These are phyloP conservation scores for Daldinia caldariorum DNA, from an alignment of 495 filamentous ascomycete species.

Conservation along the genomic window DNA sequence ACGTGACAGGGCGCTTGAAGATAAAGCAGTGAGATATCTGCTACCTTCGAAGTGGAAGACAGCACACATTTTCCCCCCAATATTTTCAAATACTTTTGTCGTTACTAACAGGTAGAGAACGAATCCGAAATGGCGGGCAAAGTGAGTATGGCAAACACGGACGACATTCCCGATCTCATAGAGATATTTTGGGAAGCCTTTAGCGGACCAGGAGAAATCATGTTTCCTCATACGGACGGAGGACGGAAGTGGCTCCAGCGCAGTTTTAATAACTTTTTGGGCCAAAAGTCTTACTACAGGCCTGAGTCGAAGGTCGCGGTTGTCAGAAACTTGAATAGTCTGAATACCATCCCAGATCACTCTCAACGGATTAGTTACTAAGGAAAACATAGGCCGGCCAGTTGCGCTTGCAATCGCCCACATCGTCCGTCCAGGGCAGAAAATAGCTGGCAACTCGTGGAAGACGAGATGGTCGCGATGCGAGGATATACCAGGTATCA, in stretches of 20 bases:
- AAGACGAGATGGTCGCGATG: conserved; percentile 42
- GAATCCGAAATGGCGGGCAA: conserved; percentile 27
- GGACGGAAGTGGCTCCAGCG: conserved; percentile 46
- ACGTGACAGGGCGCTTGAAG: not conserved
- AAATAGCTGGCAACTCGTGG: conserved; percentile 38
- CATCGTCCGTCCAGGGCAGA: conserved; percentile 42
- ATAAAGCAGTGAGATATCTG: conserved; percentile 10
- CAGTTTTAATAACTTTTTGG: conserved; percentile 46
- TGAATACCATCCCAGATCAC: not conserved
- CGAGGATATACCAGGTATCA: conserved; percentile 42
- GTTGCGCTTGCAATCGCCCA: conserved; percentile 39
- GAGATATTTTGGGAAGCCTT: conserved; percentile 48
- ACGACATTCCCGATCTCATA: conserved; percentile 45
- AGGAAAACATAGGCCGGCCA: conserved; percentile 28
- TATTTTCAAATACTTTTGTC: not conserved
- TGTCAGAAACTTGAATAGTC: conserved; percentile 43
- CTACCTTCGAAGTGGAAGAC: not conserved
- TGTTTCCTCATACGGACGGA: conserved; percentile 43
- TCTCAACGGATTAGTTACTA: not conserved
- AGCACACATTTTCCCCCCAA: too few relatives aligned
- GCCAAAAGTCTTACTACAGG: conserved; percentile 43
- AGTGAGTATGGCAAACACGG: conserved; percentile 54
- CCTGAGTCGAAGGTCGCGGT: conserved; percentile 42
- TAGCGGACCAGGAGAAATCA: conserved; percentile 39
- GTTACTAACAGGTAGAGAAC: not conserved